Conservation (phyloP, 805 yeast genomes). For the Candida andamanensis region DNA sequence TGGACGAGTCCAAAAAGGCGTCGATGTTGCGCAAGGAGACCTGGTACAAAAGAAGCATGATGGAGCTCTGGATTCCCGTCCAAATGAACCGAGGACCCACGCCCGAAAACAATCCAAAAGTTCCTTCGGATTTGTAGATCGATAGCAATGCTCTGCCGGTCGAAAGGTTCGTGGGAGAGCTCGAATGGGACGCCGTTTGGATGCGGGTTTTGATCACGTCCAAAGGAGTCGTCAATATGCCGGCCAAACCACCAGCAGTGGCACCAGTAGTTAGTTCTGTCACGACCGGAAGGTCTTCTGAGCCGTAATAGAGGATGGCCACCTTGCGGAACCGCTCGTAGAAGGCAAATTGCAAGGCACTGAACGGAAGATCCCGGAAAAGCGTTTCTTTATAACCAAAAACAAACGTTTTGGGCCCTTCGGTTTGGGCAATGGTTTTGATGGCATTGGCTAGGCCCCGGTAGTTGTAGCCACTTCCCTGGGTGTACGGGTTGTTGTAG, state of each 20-base stretch:
- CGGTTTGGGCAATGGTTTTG: conserved; percentile 53
- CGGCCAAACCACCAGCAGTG: conserved; percentile 92
- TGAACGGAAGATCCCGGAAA: conserved; percentile 88
- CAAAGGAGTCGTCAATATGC: conserved; percentile 81
- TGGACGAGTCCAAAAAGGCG: too few species aligned
- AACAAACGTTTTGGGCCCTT: conserved; percentile 73
- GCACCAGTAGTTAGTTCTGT: conserved; percentile 86
- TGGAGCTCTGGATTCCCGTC: conserved; percentile 93
- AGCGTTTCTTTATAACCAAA: conserved; percentile 94
- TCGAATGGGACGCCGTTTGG: conserved; percentile 68
- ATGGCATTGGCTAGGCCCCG: conserved; percentile 69
- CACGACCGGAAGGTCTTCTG: conserved; percentile 46
- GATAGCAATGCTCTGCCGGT: conserved; percentile 28
- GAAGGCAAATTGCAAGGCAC: conserved; percentile 93
- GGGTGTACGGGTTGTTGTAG: conserved; percentile 69
- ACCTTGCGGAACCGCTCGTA: conserved; percentile 74
- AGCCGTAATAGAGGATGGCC: conserved; percentile 41
- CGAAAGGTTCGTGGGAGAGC: conserved; percentile 13
- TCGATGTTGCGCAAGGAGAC: conserved; percentile 53
- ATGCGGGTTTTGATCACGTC: conserved; percentile 90
- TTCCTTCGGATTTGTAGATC: conserved; percentile 69
- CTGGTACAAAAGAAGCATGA: conserved; percentile 88
- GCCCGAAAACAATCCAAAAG: conserved; percentile 79
- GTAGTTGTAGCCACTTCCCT: conserved; percentile 79
- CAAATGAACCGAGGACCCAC: conserved; percentile 95